Percentiles rank a stretch among this genome's conserved stretches.
Evolutionary conservation across 352 stramenopile genomes (phyloP).

Genomic region (Detonula confervacea): DNA sequence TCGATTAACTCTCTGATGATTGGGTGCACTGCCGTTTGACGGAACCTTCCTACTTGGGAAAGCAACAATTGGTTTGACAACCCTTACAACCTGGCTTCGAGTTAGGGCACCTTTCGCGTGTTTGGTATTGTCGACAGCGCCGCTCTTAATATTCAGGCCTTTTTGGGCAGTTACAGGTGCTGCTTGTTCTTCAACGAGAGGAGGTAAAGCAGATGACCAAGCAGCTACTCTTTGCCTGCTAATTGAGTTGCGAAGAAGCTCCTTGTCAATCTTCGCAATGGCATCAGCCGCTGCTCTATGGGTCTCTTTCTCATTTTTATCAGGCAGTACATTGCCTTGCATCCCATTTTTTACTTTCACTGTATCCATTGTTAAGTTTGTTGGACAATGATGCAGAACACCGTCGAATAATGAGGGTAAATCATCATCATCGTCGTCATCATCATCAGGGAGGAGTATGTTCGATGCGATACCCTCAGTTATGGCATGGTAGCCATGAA

Average conservation of each 20-base stretch:
- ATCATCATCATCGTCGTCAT: not conserved
- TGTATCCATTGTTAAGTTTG: no score
- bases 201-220: not conserved
- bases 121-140: no score
- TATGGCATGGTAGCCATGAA: not conserved
- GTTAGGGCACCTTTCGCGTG: no score
- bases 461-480: not conserved
- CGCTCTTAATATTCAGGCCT: no score
- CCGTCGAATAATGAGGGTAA: no score
- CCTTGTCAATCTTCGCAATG: slow-evolving; percentile 28
- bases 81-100: no score
- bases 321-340: not conserved
- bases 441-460: not conserved
- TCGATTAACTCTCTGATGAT: no score
- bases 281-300: slow-evolving; percentile 9
- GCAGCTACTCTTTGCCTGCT: not conserved
- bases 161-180: not conserved
- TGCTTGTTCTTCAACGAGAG: not conserved
- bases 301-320: not conserved
- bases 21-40: no score
- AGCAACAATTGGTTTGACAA: no score
- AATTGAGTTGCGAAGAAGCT: slow-evolving; percentile 26
- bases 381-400: no score
- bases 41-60: no score
- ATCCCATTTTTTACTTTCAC: no score